A percentile compares a stretch with the other conserved stretches of the same genome.
These are phyloP conservation scores for Lasiodiplodia sp. DNA, from an alignment of 2,329 filamentous ascomycete species.

Conservation along the genomic window DNA sequence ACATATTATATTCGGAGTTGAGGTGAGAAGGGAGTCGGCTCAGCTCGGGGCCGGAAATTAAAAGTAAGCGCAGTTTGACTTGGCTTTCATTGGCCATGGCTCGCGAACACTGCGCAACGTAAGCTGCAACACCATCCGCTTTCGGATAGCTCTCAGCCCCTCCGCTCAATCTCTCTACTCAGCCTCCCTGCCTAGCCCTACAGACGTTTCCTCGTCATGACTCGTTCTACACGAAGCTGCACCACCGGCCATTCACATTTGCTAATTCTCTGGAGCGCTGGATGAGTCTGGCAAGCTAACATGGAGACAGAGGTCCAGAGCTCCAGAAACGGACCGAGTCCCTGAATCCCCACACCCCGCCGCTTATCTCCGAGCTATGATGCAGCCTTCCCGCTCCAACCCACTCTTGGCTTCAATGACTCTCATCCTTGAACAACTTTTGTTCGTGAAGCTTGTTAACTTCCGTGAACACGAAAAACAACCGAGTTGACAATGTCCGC, in stretches of 20 bases:
- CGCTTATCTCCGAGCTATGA: constrained; percentile 17
- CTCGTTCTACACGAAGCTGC: too few species aligned
- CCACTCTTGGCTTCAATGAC: constrained; percentile 12
- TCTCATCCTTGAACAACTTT: neutral
- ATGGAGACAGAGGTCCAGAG: neutral
- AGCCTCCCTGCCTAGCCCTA: neutral
- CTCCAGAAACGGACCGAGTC: constrained; percentile 2
- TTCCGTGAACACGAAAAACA: neutral
- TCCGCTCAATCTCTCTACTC: too few species aligned
- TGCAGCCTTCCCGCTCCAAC: constrained; percentile 3
- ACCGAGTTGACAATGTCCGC: neutral
- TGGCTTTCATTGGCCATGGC: constrained; percentile 1
- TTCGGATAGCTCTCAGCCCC: neutral
- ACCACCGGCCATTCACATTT: neutral
- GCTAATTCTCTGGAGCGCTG: neutral
- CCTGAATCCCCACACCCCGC: neutral
- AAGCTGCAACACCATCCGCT: neutral
- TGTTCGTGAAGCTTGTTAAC: neutral
- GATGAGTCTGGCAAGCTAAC: neutral
- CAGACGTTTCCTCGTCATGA: neutral
- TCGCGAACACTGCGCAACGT: neutral
- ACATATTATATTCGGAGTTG: constrained; percentile 8
- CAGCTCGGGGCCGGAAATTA: constrained; percentile 4
- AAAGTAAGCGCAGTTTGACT: constrained; percentile 19
- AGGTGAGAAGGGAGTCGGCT: neutral